Percentiles rank a stretch among this genome's conserved stretches.
Conservation (phyloP, 768 basidiomycete genomes). For the Naganishia vaughanmartiniae region DNA sequence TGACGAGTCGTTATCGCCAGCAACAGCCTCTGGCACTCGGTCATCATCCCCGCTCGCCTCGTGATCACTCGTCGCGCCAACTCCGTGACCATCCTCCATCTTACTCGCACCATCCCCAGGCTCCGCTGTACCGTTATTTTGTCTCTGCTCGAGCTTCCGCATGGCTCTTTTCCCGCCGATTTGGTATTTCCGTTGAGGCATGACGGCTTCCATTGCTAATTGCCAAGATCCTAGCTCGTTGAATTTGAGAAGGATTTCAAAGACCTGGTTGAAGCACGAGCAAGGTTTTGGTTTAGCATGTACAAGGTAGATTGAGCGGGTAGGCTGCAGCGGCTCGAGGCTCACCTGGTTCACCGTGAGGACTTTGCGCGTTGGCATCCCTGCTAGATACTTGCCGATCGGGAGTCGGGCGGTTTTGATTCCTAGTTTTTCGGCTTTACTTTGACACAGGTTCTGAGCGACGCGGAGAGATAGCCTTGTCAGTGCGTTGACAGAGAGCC, state of each 20-base stretch:
- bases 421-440: slow-evolving; percentile 72
- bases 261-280: slow-evolving; percentile 56
- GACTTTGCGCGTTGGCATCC: slow-evolving; percentile 85
- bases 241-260: slow-evolving; percentile 89
- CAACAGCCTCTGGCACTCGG: slow-evolving; percentile 12
- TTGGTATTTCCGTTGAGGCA: slow-evolving; percentile 86
- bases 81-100: slow-evolving; percentile 37
- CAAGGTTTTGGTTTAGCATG: background rate
- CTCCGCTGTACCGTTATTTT: slow-evolving; percentile 1
- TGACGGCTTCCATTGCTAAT: slow-evolving; percentile 77
- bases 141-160: slow-evolving; percentile 28
- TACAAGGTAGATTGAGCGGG: slow-evolving; percentile 23
- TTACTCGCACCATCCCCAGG: slow-evolving; percentile 35
- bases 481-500: slow-evolving; percentile 58
- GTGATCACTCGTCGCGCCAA: background rate
- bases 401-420: slow-evolving; percentile 86
- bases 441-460: slow-evolving; percentile 77
- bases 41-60: too few relatives aligned
- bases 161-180: slow-evolving; percentile 51
- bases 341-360: slow-evolving; percentile 86
- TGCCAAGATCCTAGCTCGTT: slow-evolving; percentile 83
- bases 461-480: background rate
- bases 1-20: background rate
- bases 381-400: slow-evolving; percentile 83
- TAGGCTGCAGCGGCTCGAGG: slow-evolving; percentile 45